Conservation (phyloP, 2,329 filamentous ascomycete species). For the Claviceps humidiphila region DNA sequence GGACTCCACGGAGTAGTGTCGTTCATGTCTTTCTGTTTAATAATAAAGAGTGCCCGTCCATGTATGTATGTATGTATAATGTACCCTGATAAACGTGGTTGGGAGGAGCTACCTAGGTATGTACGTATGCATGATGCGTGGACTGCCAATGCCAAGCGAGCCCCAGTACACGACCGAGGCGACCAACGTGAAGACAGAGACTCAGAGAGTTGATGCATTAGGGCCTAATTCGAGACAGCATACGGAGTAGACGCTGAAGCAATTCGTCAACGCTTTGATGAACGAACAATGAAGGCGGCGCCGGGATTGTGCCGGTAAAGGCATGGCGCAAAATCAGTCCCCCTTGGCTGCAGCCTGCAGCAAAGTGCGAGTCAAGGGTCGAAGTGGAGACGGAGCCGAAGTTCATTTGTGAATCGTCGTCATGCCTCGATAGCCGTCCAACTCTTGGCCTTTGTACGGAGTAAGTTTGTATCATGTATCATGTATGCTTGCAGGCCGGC, state of each 20-base stretch:
- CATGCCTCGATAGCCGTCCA: conserved; percentile 1
- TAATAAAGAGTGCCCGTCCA: background rate
- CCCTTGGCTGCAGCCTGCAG: conserved; percentile 2
- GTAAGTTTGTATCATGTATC: no score
- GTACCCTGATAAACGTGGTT: background rate
- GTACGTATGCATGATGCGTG: no score
- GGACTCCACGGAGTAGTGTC: background rate
- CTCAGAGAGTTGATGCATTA: background rate
- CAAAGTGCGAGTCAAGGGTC: background rate
- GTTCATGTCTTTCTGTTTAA: background rate
- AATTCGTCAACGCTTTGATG: background rate
- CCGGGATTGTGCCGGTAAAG: conserved; percentile 3
- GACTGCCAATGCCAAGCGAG: background rate
- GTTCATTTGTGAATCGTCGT: background rate
- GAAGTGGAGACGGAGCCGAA: background rate
- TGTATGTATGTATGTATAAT: background rate
- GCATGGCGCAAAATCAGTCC: conserved; percentile 5
- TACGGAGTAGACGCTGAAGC: background rate
- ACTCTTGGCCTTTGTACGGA: background rate
- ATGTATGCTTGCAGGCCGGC: background rate
- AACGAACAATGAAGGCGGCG: conserved; percentile 6
- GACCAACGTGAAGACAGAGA: conserved; percentile 1
- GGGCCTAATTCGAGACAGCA: background rate
- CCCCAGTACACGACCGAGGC: background rate
- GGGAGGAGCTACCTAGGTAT: background rate